A percentile compares a stretch with the other conserved stretches of the same genome.
Evolutionary conservation across 108 stramenopile genomes (phyloP).

Genomic region (Skeletonema marinoi): DNA sequence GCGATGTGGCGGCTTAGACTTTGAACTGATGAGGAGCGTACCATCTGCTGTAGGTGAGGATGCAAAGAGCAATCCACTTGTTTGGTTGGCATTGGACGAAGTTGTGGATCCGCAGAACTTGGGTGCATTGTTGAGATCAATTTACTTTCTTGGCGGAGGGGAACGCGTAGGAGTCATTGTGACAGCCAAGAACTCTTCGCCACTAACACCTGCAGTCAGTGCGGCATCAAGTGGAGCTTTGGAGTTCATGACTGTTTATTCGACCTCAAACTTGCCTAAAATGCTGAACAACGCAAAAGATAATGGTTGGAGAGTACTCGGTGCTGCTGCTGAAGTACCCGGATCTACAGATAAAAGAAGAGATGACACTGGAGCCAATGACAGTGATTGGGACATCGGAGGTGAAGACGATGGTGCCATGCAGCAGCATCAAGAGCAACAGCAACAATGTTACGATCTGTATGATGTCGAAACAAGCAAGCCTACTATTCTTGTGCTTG

Average conservation of each 20-base stretch:
- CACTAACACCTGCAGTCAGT: constrained; percentile 72
- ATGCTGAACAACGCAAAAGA: constrained; percentile 71
- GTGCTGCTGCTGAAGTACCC: constrained; percentile 70
- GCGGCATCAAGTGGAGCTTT: constrained; percentile 89
- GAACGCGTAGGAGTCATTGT: constrained; percentile 66
- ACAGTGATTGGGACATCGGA: constrained; percentile 10
- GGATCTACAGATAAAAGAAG: constrained; percentile 1
- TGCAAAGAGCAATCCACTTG: constrained; percentile 17
- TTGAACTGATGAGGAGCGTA: constrained; percentile 58
- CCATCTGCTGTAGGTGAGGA: constrained; percentile 38
- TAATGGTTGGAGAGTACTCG: constrained; percentile 92
- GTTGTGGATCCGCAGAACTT: constrained; percentile 94
- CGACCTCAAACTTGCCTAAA: constrained; percentile 81
- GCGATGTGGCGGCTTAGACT: constrained; percentile 73
- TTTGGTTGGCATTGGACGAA: constrained; percentile 92
- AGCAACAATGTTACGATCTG: constrained; percentile 53
- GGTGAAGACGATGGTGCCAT: constrained; percentile 8
- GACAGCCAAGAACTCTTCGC: constrained; percentile 90
- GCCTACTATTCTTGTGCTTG: constrained; percentile 94
- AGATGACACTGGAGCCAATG: neutral
- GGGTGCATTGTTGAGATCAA: constrained; percentile 84
- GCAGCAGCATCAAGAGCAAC: neutral
- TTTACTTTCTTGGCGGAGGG: constrained; percentile 74
- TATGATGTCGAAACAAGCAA: constrained; percentile 43
- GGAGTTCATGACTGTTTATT: constrained; percentile 74